Conservation (phyloP, 768 basidiomycete genomes). For the Psilocybe tampanensis region DNA sequence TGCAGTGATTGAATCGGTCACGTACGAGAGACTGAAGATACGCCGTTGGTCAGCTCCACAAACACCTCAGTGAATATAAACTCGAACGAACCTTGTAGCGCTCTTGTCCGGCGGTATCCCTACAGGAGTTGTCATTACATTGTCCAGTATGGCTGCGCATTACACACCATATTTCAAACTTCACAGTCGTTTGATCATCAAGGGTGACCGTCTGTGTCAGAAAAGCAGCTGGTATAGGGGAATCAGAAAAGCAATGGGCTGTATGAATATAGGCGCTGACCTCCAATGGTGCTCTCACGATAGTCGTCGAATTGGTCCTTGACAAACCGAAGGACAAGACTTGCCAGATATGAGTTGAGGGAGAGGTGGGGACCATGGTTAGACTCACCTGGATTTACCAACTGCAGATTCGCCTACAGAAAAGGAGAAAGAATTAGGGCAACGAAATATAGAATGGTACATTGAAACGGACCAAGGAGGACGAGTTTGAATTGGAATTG, state of each 20-base stretch:
- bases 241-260: conserved; percentile 12
- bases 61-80: conserved; percentile 7
- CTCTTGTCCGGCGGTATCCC: conserved; percentile 97
- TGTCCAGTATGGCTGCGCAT: conserved; percentile 1
- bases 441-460: neutral
- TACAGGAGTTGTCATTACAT: conserved; percentile 28
- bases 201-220: conserved; percentile 96
- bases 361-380: conserved; percentile 20
- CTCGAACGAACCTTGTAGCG: conserved; percentile 75
- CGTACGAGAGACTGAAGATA: conserved; percentile 41
- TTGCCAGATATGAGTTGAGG: conserved; percentile 38
- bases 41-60: conserved; percentile 16
- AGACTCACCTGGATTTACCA: conserved; percentile 86
- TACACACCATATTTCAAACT: conserved; percentile 95
- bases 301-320: conserved; percentile 97
- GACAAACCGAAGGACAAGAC: conserved; percentile 94
- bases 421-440: conserved; percentile 14
- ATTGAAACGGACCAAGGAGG: conserved; percentile 70
- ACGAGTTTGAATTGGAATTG: conserved; percentile 97
- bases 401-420: conserved; percentile 91
- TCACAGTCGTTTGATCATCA: conserved; percentile 87
- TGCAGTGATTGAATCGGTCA: conserved; percentile 32
- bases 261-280: conserved; percentile 37
- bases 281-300: conserved; percentile 92
- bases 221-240: conserved; percentile 76